Evolutionary conservation across 1,284 basidiomycete species (phyloP), one percentile per base, ranked within the genome.

Genomic region (Porodaedalea pini): DNA sequence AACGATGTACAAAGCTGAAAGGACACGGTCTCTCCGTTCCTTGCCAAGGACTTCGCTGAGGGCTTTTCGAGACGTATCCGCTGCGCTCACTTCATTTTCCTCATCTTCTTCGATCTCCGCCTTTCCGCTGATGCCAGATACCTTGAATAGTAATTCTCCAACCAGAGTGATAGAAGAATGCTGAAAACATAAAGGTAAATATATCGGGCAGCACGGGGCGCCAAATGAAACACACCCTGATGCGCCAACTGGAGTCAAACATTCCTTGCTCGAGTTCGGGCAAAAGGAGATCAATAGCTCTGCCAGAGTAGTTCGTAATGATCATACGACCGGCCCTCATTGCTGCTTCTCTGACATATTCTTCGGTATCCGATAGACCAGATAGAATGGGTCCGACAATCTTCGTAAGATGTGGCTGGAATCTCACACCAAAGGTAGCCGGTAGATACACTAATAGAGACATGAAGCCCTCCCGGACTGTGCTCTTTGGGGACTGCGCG

Each of bases 301-400:
- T 91, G 69, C 70, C 83, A 25, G 94, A 91, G 75, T 99, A 98
- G 73, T 98, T 98, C 60, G 88, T 90, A 62, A 99, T 93, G 65
- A 99, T 90, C 95, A 99, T 99, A 64, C 96, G 83, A 61, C 96
- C 96, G n/a, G 97, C 96, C 37, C 93, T 85, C 95, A 99, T 98
- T 3, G 96, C 95, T 13, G 96, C 95, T 62, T 98, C 94, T 45
- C 94, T 82, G 4, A 95, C 92, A 67, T 90, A 94, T 75, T 99
- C 97, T 64, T 96, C 94, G 3, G 87, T 80, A 70, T 99, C 97
- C 0, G 96, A 91, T 40, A 99, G 76, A 66, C 97, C 97, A 58
- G 85, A 86, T 49, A 99, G 79, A 66, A 99, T 97, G 0, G 96
- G 97, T 7, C 89, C 78, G 52, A 99, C 92, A 68, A 99, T 97